Percentiles rank a stretch among this genome's conserved stretches.
Evolutionary conservation across 139 green algal genomes (phyloP).

Genomic region (Chlamydomonas incerta): DNA sequence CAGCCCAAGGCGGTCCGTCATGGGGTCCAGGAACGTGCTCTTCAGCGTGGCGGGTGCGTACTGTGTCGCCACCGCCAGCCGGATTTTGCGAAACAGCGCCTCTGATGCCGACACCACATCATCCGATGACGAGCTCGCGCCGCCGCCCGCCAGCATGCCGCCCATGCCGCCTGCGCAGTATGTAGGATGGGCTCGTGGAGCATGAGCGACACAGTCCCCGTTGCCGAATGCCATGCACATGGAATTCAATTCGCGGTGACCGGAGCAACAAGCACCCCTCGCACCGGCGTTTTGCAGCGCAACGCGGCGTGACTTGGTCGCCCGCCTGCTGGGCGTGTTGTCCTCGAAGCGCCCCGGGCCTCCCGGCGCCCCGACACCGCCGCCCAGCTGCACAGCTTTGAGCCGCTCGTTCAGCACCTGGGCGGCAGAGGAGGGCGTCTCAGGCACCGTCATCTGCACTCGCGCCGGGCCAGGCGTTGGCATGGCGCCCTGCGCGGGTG

Average conservation of each 20-base stretch:
- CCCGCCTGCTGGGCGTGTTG: slow-evolving; percentile 70
- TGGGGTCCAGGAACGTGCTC: slow-evolving; percentile 86
- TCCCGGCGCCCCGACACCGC: neutral
- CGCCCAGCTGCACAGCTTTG: slow-evolving; percentile 14
- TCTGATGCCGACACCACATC: slow-evolving; percentile 62
- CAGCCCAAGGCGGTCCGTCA: slow-evolving; percentile 63
- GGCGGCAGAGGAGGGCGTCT: slow-evolving; percentile 79
- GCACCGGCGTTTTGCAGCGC: slow-evolving; percentile 12
- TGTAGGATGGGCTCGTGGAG: too few relatives aligned
- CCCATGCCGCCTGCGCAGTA: too few relatives aligned
- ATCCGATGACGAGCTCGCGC: slow-evolving; percentile 35
- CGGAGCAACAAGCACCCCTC: too few relatives aligned
- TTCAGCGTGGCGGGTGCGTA: slow-evolving; percentile 85
- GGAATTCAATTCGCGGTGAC: too few relatives aligned
- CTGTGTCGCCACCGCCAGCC: slow-evolving; percentile 66
- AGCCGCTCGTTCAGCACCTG: slow-evolving; percentile 36
- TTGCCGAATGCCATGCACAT: too few relatives aligned
- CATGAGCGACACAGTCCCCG: too few relatives aligned
- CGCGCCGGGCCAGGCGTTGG: slow-evolving; percentile 9
- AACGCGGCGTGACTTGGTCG: slow-evolving; percentile 58
- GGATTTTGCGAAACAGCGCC: slow-evolving; percentile 71
- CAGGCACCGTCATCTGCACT: slow-evolving; percentile 78
- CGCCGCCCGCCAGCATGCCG: neutral
- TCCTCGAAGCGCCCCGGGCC: slow-evolving; percentile 67
- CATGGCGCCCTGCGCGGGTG: slow-evolving; percentile 31